Conservation (phyloP, 441 rosid genomes). For the Pelargonium exstipulatum region DNA sequence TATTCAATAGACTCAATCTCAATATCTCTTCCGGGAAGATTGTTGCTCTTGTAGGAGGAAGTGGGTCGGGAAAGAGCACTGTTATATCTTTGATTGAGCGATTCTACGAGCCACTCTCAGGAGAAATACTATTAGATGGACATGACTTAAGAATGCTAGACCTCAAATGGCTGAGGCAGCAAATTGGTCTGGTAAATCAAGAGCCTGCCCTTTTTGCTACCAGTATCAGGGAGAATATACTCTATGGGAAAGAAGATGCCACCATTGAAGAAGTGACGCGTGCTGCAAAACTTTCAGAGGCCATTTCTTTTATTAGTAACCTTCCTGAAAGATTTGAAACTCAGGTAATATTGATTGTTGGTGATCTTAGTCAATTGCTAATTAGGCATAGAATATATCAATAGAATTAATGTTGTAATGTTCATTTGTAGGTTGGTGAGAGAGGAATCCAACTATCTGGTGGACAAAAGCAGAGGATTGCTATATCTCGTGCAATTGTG, state of each 20-base stretch:
- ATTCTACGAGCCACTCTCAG: constrained; percentile 50
- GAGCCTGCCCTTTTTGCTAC: constrained; percentile 94
- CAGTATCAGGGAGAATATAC: constrained; percentile 73
- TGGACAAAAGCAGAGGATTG: constrained; percentile 97
- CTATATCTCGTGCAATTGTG: constrained; percentile 96
- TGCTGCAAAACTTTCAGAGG: constrained; percentile 90
- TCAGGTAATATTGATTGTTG: constrained; percentile 47
- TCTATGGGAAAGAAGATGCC: constrained; percentile 84
- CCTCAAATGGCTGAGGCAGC: constrained; percentile 80
- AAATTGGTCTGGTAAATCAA: constrained; percentile 87
- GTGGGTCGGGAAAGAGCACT: constrained; percentile 71
- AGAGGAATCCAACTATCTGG: constrained; percentile 96
- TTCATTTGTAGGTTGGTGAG: constrained; percentile 89
- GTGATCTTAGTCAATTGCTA: not conserved
- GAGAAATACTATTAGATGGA: constrained; percentile 27
- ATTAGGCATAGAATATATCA: no score
- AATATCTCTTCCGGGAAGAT: constrained; percentile 56
- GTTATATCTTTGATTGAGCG: constrained; percentile 49
- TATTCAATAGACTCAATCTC: constrained; percentile 48
- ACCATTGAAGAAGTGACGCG: constrained; percentile 54
- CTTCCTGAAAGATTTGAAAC: constrained; percentile 93
- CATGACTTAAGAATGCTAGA: constrained; percentile 53
- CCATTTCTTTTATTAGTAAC: constrained; percentile 68
- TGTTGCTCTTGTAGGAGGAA: constrained; percentile 56
- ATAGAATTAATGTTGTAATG: constrained; percentile 29